Conservation (phyloP, 2,329 filamentous ascomycete genomes). For the Venturia pyrina region DNA sequence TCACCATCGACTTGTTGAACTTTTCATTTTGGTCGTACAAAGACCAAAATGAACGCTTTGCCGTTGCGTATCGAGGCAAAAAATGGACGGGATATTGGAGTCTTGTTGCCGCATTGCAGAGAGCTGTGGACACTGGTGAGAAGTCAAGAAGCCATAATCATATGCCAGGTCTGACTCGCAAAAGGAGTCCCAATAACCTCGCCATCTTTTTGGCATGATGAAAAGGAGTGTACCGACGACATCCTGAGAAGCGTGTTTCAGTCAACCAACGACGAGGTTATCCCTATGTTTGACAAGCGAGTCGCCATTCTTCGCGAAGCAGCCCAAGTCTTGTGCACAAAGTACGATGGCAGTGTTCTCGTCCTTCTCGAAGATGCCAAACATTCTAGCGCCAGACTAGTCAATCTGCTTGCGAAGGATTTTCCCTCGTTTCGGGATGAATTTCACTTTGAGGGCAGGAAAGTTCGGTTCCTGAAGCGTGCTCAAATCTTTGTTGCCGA, state of each 20-base stretch:
- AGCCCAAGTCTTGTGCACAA: conserved; percentile 67
- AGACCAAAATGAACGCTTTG: conserved; percentile 61
- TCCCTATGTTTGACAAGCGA: conserved; percentile 72
- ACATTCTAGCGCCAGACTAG: conserved; percentile 70
- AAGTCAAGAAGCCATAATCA: neutral
- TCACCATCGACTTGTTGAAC: conserved; percentile 93
- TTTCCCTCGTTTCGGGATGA: conserved; percentile 85
- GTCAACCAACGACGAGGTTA: conserved; percentile 75
- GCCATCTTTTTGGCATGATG: conserved; percentile 74
- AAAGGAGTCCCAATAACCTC: conserved; percentile 79
- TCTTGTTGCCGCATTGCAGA: conserved; percentile 73
- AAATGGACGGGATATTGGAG: conserved; percentile 95
- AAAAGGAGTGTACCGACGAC: conserved; percentile 65
- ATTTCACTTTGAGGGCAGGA: conserved; percentile 60
- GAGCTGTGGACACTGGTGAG: conserved; percentile 77
- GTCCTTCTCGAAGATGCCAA: conserved; percentile 66
- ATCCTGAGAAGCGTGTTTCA: conserved; percentile 70
- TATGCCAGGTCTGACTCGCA: neutral
- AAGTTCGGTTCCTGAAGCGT: conserved; percentile 79
- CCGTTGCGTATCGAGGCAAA: conserved; percentile 69
- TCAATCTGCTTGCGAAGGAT: conserved; percentile 73
- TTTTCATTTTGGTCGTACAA: conserved; percentile 92
- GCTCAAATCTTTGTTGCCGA: conserved; percentile 95
- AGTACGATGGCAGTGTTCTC: conserved; percentile 64
- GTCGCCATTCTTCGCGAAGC: conserved; percentile 74